Base-by-base conservation (phyloP, 2,329 filamentous ascomycete genomes). In the Venturia pyrina region DNA sequence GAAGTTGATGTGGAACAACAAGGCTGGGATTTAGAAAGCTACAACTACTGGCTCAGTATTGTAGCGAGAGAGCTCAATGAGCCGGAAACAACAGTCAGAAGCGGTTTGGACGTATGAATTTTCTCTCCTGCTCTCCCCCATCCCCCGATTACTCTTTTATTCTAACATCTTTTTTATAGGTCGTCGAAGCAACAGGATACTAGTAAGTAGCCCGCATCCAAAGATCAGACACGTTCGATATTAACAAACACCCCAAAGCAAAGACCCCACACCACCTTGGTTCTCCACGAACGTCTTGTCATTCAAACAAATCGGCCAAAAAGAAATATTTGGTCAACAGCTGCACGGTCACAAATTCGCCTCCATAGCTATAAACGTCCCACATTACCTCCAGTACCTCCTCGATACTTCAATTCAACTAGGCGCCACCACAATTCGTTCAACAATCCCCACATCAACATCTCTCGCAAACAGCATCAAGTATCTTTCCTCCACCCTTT, bases 1-100 rank as follows among this genome's bases (percentile, higher is more conserved):
- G 50, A 67, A 1, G 67, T 72, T 7, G 73, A 77, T 46, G 66
- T 66, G 4, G 75, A 77, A 62, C 69, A 75, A 56, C 72, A 75
- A 57, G 70, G 70, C 32, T 81, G 79, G 79, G 79, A 81, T 68
- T 67, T 73, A 0, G 74, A 77, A 69, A 81, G 77, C 1, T 80
- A 79, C 68, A 64, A 74, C 15, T 68, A 73, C n/a, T 81, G 78
- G 79, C 70, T 73, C 40, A 65, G 69, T 1, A 67, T 75, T 17
- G 66, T 77, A 71, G 63, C 66, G 67, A 43, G 73, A 75, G 65
- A 70, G 73, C 40, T 68, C 37, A 68, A 62, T 17, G 17, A 34
- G 43, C 37, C 56, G 21, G 19, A 62, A 28, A 62, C 40, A 10
- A 62, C 60, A 56, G 65, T 56, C 40, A 68, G 64, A 53, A 68